Percentiles rank a stretch among this genome's conserved stretches.
Evolutionary conservation across 805 yeast species (phyloP).

Genomic region (Myxozyma neotropica): DNA sequence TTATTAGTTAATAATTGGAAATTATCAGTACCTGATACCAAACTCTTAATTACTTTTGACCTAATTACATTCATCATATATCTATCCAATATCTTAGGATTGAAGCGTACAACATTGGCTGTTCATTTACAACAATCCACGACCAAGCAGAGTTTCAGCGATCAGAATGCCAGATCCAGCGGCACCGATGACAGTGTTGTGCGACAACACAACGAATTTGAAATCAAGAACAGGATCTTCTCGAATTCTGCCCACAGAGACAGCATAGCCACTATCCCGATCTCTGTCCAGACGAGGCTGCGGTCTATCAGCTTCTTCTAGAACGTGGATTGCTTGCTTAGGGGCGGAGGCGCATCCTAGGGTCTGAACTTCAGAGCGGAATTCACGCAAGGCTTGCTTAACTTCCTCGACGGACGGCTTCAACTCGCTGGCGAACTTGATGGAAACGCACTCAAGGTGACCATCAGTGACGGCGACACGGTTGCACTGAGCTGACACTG

Average conservation of each 20-base stretch:
- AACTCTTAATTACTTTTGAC: too few species aligned
- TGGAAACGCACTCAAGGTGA: conserved; percentile 91
- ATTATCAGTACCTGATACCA: too few species aligned
- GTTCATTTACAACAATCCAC: neutral
- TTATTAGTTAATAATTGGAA: too few species aligned
- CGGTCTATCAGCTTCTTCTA: conserved; percentile 91
- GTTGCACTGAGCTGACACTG: conserved; percentile 94
- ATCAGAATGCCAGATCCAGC: conserved; percentile 97
- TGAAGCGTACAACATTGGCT: neutral
- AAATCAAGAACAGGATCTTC: conserved; percentile 89
- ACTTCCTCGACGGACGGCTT: conserved; percentile 85
- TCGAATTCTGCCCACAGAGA: conserved; percentile 91
- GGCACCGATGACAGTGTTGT: conserved; percentile 97
- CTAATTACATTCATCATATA: too few species aligned
- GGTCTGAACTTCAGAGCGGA: conserved; percentile 77
- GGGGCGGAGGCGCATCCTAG: conserved; percentile 93
- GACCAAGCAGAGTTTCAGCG: conserved; percentile 77
- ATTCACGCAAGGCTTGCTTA: conserved; percentile 67
- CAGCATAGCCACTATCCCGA: conserved; percentile 91
- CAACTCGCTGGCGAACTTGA: conserved; percentile 77
- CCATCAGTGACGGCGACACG: conserved; percentile 98
- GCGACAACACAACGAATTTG: conserved; percentile 97
- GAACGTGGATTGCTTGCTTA: conserved; percentile 82
- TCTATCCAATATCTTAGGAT: too few species aligned
- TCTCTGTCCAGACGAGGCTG: conserved; percentile 97